phyloP scores from a whole-genome alignment of 805 yeast species.

The Cyberlindnera maclurae region DNA sequence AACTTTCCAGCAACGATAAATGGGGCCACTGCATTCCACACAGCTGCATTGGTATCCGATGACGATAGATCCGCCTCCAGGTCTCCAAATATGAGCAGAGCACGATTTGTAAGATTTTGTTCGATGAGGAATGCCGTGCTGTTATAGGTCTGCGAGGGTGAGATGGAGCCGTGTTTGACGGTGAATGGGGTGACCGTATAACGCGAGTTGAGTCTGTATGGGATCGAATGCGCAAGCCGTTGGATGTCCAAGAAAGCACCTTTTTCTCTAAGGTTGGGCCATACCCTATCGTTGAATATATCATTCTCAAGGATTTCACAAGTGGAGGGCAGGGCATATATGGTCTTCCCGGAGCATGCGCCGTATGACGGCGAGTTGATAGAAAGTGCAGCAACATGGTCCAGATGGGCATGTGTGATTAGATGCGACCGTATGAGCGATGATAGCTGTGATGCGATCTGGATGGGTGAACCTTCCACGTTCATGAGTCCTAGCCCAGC shows the following conservation, averaged over 20 bases:
- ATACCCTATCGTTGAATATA: slow-evolving; percentile 65
- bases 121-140: slow-evolving; percentile 55
- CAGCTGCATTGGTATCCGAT: slow-evolving; percentile 25
- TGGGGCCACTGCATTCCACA: slow-evolving; percentile 56
- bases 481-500: slow-evolving; percentile 1
- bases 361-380: slow-evolving; percentile 60
- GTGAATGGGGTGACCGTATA: slow-evolving; percentile 29
- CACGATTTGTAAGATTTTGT: slow-evolving; percentile 26
- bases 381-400: slow-evolving; percentile 64
- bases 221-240: slow-evolving; percentile 3
- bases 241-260: slow-evolving; percentile 23
- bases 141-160: slow-evolving; percentile 21
- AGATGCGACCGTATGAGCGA: slow-evolving; percentile 37
- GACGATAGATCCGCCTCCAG: slow-evolving; percentile 62
- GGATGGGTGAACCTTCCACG: slow-evolving; percentile 21
- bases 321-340: slow-evolving; percentile 51
- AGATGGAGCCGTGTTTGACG: slow-evolving; percentile 36
- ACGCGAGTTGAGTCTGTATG: slow-evolving; percentile 5
- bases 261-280: slow-evolving; percentile 60
- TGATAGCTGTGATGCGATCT: slow-evolving; percentile 27
- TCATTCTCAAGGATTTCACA: slow-evolving; percentile 42
- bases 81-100: slow-evolving; percentile 72
- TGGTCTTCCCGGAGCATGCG: slow-evolving; percentile 27
- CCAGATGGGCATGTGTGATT: slow-evolving; percentile 80
- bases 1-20: slow-evolving; percentile 35